Conservation (phyloP, 2,329 filamentous ascomycete species). For the Botrytis cinerea region DNA sequence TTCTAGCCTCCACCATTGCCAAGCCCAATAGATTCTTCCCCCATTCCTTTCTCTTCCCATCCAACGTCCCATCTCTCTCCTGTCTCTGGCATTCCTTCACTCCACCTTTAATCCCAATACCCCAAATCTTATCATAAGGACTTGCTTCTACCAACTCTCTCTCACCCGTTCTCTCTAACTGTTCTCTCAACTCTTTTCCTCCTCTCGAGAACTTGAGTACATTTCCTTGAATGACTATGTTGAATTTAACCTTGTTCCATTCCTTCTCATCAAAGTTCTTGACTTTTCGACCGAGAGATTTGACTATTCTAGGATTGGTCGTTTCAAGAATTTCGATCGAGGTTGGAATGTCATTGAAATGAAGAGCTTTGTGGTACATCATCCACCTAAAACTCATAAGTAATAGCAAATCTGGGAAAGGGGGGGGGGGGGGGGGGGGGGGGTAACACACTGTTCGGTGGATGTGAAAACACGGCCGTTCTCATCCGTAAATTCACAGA, state of each 20-base stretch:
- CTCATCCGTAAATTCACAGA: conserved; percentile 5
- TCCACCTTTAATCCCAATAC: background rate
- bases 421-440: too few relatives aligned
- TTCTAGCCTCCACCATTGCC: conserved; percentile 9
- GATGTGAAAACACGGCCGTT: background rate
- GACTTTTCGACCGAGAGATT: background rate
- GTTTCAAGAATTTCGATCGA: background rate
- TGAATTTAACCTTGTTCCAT: conserved; percentile 2
- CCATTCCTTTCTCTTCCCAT: background rate
- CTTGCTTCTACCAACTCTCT: conserved; percentile 19
- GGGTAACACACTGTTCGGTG: background rate
- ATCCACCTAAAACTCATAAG: background rate
- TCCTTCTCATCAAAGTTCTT: background rate
- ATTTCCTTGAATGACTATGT: conserved; percentile 3
- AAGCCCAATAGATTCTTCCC: conserved; percentile 1
- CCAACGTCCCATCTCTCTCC: background rate
- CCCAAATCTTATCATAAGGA: conserved; percentile 11
- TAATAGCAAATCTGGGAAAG: too few relatives aligned
- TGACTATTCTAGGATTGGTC: background rate
- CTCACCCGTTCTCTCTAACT: background rate
- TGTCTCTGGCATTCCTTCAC: background rate
- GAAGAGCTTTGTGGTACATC: conserved; percentile 14
- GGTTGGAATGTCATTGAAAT: background rate
- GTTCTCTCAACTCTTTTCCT: background rate
- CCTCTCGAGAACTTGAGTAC: conserved; percentile 10